Conservation (phyloP, 2,329 filamentous ascomycete genomes). For the Aspergillus flavus region DNA sequence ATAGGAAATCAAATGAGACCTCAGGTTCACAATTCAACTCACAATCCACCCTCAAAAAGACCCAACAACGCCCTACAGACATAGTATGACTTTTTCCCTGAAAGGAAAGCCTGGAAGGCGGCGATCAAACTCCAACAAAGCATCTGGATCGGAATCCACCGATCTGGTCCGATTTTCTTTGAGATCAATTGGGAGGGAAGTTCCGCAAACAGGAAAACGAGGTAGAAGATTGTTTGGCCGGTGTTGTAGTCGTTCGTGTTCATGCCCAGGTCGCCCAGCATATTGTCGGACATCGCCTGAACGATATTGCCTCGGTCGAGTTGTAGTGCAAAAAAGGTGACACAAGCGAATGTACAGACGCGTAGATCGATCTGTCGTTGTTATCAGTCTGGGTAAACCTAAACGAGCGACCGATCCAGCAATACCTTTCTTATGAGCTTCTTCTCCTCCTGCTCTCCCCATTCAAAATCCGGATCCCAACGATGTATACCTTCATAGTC, state of each 20-base stretch:
- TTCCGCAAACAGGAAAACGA: conserved; percentile 51
- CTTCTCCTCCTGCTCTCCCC: conserved; percentile 49
- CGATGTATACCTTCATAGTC: conserved; percentile 52
- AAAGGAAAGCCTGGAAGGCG: conserved; percentile 53
- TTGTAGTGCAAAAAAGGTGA: conserved; percentile 67
- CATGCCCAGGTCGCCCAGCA: conserved; percentile 56
- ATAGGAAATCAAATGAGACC: conserved; percentile 28
- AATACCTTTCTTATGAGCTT: conserved; percentile 41
- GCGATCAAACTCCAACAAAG: conserved; percentile 59
- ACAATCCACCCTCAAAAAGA: conserved; percentile 59
- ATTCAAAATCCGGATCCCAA: conserved; percentile 51
- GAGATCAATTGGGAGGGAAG: conserved; percentile 63
- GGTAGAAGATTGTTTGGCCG: conserved; percentile 44
- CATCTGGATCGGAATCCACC: conserved; percentile 64
- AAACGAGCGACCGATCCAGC: neutral
- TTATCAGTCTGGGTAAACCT: neutral
- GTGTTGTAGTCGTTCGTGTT: conserved; percentile 50
- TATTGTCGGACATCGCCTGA: conserved; percentile 64
- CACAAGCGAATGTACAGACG: conserved; percentile 49
- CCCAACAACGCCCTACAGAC: conserved; percentile 51
- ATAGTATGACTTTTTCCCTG: conserved; percentile 47
- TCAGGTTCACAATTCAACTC: conserved; percentile 50
- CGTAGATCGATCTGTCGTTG: conserved; percentile 44
- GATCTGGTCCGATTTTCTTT: conserved; percentile 61
- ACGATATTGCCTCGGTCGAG: conserved; percentile 64